Evolutionary conservation across 179 eudicot species (phyloP).

Genomic region (Pouteria campechiana): DNA sequence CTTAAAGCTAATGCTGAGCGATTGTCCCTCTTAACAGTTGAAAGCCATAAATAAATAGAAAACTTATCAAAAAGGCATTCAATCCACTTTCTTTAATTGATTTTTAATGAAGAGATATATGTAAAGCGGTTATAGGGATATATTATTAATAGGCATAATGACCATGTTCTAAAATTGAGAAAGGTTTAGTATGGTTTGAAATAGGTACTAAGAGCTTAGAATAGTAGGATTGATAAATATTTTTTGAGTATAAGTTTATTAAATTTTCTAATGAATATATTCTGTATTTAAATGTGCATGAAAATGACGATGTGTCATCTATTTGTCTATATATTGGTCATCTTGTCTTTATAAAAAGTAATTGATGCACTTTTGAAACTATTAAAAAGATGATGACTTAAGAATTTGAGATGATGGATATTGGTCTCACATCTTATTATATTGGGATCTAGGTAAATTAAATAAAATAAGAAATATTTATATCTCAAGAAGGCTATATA

Average conservation of each 20-base stretch:
- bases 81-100: not conserved
- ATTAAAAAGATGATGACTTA: not conserved
- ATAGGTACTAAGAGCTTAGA: not conserved
- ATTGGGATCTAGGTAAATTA: not conserved
- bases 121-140: conserved; percentile 1
- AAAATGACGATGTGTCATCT: not conserved
- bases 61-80: not conserved
- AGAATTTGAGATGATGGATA: conserved; percentile 4
- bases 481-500: not conserved
- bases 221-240: conserved; percentile 1
- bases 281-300: not conserved
- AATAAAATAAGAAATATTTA: not conserved
- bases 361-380: not conserved
- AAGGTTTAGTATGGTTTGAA: conserved; percentile 5
- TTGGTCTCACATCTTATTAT: not conserved
- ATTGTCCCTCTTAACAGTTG: too few species aligned
- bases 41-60: too few species aligned
- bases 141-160: not conserved
- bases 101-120: not conserved
- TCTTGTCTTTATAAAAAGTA: conserved; percentile 1
- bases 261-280: conserved; percentile 1
- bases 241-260: not conserved
- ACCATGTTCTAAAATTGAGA: conserved; percentile 3
- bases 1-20: too few species aligned
- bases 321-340: conserved; percentile 3